These are phyloP conservation scores for Pyropia haitanensis DNA, from an alignment of 23 red algal species.

Conservation along the genomic window DNA sequence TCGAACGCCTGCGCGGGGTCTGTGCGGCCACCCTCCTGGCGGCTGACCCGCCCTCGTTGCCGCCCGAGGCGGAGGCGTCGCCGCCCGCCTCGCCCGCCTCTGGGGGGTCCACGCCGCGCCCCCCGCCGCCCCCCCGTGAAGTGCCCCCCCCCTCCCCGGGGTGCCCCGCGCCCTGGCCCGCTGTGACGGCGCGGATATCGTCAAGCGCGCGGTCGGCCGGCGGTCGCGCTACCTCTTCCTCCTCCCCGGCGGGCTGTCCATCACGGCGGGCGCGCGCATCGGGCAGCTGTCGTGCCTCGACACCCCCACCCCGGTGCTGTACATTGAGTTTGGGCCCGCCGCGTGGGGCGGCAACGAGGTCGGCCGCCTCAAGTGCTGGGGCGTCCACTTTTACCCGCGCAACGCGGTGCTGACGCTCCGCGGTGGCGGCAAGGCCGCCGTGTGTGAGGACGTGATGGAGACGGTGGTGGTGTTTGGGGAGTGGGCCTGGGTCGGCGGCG, in stretches of 20 bases:
- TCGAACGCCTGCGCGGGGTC: no score
- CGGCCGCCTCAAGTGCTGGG: conserved; percentile 13
- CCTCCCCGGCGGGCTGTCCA: conserved; percentile 30
- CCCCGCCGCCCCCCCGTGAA: no score
- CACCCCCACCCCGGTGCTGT: conserved; percentile 18
- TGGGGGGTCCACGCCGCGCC: no score
- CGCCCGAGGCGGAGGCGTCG: no score
- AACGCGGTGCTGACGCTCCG: conserved; percentile 29
- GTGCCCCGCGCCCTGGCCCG: conserved; percentile 5
- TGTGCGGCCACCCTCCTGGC: no score
- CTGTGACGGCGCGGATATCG: conserved; percentile 41
- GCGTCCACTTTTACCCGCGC: conserved; percentile 23
- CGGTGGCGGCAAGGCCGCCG: conserved; percentile 10
- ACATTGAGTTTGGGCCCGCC: conserved; percentile 9
- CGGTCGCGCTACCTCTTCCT: conserved; percentile 42
- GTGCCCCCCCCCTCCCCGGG: no score
- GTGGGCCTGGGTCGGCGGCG: conserved; percentile 27
- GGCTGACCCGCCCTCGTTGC: no score
- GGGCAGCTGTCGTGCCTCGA: conserved; percentile 22
- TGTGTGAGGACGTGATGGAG: conserved; percentile 31
- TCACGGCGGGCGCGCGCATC: conserved; percentile 22
- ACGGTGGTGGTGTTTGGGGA: conserved; percentile 41
- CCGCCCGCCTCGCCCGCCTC: no score
- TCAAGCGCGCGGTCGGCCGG: conserved; percentile 23
- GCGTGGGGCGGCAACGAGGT: no score